phyloP scores from a whole-genome alignment of 1,139 yeast species.

The Diutina ranongensis region DNA sequence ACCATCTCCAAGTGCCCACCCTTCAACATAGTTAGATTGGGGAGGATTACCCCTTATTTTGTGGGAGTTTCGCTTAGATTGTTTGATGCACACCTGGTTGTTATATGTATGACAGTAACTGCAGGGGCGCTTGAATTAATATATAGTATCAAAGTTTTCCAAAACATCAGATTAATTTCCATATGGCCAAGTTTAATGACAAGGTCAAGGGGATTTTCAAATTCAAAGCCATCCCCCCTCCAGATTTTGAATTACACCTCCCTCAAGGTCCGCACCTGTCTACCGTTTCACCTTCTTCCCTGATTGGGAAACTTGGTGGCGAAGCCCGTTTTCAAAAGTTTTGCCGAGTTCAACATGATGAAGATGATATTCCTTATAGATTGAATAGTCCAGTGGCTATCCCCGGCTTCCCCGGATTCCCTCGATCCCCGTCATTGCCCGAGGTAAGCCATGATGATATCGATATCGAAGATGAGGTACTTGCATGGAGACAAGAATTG shows the following conservation, averaged over 20 bases:
- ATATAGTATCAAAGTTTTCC: neutral
- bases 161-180: neutral
- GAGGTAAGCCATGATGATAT: neutral
- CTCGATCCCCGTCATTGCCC: neutral
- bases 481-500: neutral
- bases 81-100: neutral
- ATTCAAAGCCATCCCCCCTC: neutral
- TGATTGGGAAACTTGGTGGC: neutral
- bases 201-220: neutral
- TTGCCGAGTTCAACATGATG: neutral
- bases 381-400: neutral
- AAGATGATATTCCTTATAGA: neutral
- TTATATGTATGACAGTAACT: neutral
- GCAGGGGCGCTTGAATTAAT: neutral
- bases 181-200: neutral
- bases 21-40: neutral
- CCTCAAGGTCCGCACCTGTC: neutral
- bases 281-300: neutral
- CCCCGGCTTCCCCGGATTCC: neutral
- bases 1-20: no score
- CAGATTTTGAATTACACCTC: neutral
- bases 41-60: neutral
- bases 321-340: neutral
- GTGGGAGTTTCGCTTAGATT: neutral
- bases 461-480: neutral